A percentile compares a stretch with the other conserved stretches of the same genome.
Conservation (phyloP, 2,329 filamentous ascomycete genomes). For the Alternaria triticina region DNA sequence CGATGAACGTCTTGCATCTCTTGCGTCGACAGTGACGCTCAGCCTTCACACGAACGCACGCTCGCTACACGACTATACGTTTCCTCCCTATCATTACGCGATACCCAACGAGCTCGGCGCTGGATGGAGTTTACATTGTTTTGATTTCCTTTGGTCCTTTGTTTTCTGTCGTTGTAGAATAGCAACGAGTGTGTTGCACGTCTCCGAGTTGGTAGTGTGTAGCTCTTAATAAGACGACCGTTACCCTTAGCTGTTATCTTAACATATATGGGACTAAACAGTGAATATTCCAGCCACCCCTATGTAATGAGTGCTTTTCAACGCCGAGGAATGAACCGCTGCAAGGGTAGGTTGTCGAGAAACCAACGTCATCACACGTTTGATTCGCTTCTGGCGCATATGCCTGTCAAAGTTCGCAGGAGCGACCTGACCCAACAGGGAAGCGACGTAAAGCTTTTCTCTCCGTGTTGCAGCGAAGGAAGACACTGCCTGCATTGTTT, state of each 20-base stretch:
- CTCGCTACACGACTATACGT: slow-evolving; percentile 12
- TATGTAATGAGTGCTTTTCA: neutral
- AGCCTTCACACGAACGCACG: neutral
- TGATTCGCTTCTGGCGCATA: neutral
- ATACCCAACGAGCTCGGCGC: slow-evolving; percentile 32
- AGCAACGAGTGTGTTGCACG: neutral
- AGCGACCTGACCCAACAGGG: neutral
- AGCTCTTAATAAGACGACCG: neutral
- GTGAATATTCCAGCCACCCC: neutral
- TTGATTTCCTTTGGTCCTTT: neutral
- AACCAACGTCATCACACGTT: neutral
- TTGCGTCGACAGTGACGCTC: neutral
- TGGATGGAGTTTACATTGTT: slow-evolving; percentile 2
- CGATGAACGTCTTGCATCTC: neutral
- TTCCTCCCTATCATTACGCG: slow-evolving; percentile 18
- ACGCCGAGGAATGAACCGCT: neutral
- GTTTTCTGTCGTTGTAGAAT: neutral
- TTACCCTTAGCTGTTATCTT: neutral
- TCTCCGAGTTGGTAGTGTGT: neutral
- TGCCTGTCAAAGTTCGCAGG: neutral
- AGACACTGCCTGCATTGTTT: slow-evolving; percentile 2
- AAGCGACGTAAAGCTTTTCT: slow-evolving; percentile 9
- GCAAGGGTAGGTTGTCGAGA: neutral
- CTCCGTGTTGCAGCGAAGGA: slow-evolving; percentile 9
- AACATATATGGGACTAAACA: neutral